Evolutionary conservation across 345 rosid genomes (phyloP).

Genomic region (Lepidium didymum): DNA sequence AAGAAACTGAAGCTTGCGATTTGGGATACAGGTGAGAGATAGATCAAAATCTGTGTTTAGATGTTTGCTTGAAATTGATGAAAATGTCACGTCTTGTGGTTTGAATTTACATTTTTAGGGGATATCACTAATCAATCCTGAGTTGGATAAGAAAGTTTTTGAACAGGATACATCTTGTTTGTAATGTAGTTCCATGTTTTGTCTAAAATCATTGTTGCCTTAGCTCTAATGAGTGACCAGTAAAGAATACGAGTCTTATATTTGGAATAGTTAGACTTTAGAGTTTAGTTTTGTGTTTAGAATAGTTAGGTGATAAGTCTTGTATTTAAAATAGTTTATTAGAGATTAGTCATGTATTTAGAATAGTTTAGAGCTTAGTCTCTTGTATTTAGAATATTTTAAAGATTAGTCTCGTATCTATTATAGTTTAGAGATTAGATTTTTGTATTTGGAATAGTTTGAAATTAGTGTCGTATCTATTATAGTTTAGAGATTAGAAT

Average conservation of each 20-base stretch:
- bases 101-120: background rate
- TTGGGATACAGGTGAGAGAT: constrained; percentile 80
- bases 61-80: background rate
- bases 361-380: background rate
- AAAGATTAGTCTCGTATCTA: background rate
- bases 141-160: background rate
- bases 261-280: background rate
- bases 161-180: background rate
- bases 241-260: background rate
- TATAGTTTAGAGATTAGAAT: background rate
- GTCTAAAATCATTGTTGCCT: background rate
- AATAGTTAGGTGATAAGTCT: background rate
- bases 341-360: background rate
- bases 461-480: background rate
- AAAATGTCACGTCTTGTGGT: background rate
- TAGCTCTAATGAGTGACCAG: background rate
- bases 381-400: background rate
- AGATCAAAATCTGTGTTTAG: background rate
- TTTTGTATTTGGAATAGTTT: background rate
- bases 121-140: background rate
- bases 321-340: background rate
- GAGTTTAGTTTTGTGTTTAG: background rate
- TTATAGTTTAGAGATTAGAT: background rate
- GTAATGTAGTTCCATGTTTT: background rate
- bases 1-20: constrained; percentile 91